These are phyloP conservation scores for Hyaloscypha bicolor DNA, from an alignment of 495 filamentous ascomycete species.

Conservation along the genomic window DNA sequence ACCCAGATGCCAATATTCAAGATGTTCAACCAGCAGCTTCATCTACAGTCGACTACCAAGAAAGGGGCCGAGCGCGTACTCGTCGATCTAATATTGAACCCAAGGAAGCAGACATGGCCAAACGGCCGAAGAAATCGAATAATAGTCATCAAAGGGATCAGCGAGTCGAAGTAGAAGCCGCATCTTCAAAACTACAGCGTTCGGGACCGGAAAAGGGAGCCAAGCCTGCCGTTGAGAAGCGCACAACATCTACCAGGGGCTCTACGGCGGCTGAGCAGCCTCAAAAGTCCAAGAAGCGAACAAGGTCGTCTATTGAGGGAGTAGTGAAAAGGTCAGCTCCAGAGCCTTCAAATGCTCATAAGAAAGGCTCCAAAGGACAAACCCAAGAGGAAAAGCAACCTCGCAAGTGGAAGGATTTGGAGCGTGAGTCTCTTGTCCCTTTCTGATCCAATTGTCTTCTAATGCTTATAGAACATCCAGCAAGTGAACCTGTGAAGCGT, in stretches of 20 bases:
- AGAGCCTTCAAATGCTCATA: conserved; percentile 2
- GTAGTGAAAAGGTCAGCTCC: not conserved
- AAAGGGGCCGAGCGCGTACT: not conserved
- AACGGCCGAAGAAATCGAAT: not conserved
- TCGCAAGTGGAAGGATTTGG: conserved; percentile 10
- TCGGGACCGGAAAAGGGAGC: not conserved
- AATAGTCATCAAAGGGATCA: not conserved
- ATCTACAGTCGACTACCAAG: not conserved
- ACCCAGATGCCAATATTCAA: not conserved
- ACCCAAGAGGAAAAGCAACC: not conserved
- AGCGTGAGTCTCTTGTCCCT: not conserved
- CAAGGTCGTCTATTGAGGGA: not conserved
- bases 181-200: conserved; percentile 16
- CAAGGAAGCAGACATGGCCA: not conserved
- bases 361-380: conserved; percentile 1
- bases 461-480: not conserved
- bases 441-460: not conserved
- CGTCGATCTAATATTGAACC: not conserved
- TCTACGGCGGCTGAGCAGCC: not conserved
- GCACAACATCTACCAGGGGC: not conserved
- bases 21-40: not conserved
- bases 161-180: conserved; percentile 14
- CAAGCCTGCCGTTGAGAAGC: not conserved
- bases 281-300: not conserved
- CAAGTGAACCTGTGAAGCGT: conserved; percentile 4